Evolutionary conservation across 768 basidiomycete species (phyloP).

Genomic region (Inosperma sp.): DNA sequence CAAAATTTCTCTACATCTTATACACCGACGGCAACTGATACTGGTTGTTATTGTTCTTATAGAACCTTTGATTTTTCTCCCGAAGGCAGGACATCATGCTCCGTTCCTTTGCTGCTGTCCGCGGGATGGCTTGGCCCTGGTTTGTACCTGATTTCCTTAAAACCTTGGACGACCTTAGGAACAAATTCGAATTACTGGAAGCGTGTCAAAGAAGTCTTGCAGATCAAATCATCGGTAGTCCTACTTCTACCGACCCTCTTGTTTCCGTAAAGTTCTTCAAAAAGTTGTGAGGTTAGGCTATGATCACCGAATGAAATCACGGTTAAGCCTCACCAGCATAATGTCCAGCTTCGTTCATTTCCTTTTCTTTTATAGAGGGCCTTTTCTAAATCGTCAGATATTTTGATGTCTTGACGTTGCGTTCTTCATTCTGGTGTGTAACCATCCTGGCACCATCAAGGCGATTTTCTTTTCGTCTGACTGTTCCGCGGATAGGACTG

Average conservation of each 20-base stretch:
- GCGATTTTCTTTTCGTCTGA: background rate
- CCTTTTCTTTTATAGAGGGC: no score
- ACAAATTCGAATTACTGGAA: constrained; percentile 14
- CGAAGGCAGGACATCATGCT: background rate
- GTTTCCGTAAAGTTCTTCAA: background rate
- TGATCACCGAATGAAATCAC: no score
- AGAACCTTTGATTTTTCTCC: no score
- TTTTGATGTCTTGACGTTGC: constrained; percentile 2
- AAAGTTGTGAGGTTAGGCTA: no score
- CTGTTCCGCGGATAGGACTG: constrained; percentile 24
- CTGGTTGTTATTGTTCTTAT: no score
- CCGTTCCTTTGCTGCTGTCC: constrained; percentile 12
- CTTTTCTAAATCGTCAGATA: no score
- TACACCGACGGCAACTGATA: no score
- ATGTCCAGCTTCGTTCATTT: no score
- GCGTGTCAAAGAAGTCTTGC: constrained; percentile 17
- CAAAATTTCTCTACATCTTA: no score
- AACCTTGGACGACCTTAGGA: constrained; percentile 7
- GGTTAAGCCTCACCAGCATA: no score
- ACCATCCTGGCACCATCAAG: constrained; percentile 3
- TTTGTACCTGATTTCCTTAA: constrained; percentile 18
- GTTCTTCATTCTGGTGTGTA: background rate
- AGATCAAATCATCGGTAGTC: constrained; percentile 16
- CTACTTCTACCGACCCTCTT: background rate
- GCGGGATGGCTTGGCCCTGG: constrained; percentile 14